Percentiles rank a stretch among this genome's conserved stretches.
phyloP scores from a whole-genome alignment of 2,329 filamentous ascomycete species.

The Plectosphaerella plurivora region DNA sequence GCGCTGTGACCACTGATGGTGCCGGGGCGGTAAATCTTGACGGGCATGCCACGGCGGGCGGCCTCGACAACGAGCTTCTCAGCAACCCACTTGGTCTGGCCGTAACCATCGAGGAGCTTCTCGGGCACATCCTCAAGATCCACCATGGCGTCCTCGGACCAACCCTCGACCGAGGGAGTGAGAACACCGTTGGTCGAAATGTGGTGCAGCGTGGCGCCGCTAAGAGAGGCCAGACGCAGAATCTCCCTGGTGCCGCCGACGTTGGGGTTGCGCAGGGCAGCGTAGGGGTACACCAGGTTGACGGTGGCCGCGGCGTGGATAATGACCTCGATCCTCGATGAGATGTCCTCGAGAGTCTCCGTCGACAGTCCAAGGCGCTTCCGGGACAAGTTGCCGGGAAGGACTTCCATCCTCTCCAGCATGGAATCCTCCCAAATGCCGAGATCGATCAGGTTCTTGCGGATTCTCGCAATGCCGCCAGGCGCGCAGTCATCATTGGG shows the following conservation, averaged over 20 bases:
- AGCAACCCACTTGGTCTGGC: slow-evolving; percentile 78
- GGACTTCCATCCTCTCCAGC: slow-evolving; percentile 71
- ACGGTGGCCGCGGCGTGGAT: slow-evolving; percentile 75
- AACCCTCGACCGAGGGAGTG: slow-evolving; percentile 64
- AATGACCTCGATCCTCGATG: slow-evolving; percentile 64
- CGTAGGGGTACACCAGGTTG: slow-evolving; percentile 78
- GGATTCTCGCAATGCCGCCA: slow-evolving; percentile 66
- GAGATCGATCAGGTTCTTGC: slow-evolving; percentile 72
- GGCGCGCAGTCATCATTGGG: slow-evolving; percentile 60
- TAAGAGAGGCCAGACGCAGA: slow-evolving; percentile 62
- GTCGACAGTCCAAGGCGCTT: slow-evolving; percentile 64
- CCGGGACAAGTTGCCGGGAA: slow-evolving; percentile 68
- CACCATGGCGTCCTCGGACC: slow-evolving; percentile 66
- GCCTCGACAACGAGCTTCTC: slow-evolving; percentile 71
- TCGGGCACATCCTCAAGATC: slow-evolving; percentile 63
- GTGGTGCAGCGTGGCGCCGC: slow-evolving; percentile 70
- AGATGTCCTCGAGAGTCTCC: slow-evolving; percentile 61
- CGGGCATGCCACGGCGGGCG: slow-evolving; percentile 61
- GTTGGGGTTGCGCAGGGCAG: slow-evolving; percentile 68
- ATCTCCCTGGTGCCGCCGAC: slow-evolving; percentile 76
- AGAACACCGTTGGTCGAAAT: slow-evolving; percentile 78
- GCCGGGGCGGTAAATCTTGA: slow-evolving; percentile 67
- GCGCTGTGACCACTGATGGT: slow-evolving; percentile 76
- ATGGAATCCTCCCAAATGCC: slow-evolving; percentile 74
- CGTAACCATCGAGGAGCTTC: slow-evolving; percentile 68